These are phyloP conservation scores for Phytophthora brassicae DNA, from an alignment of 352 stramenopile species.

Conservation along the genomic window DNA sequence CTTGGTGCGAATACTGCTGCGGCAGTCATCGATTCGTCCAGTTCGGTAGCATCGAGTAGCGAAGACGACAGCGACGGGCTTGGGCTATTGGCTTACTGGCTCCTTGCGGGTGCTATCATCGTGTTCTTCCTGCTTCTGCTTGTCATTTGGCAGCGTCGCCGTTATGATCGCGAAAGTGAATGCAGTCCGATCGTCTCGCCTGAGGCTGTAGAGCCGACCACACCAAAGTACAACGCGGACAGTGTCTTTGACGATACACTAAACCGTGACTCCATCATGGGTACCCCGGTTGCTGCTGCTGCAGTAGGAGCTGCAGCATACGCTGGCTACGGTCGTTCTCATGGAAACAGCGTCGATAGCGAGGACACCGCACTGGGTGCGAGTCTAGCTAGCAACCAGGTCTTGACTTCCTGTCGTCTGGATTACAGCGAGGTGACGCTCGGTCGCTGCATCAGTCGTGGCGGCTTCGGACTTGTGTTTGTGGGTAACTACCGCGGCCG, in stretches of 20 bases:
- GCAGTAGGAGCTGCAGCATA: conserved; percentile 5
- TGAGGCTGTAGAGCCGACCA: conserved; percentile 23
- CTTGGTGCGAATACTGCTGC: conserved; percentile 30
- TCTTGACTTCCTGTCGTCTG: conserved; percentile 39
- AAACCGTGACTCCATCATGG: conserved; percentile 5
- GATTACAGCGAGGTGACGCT: conserved; percentile 37
- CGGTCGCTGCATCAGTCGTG: conserved; percentile 40
- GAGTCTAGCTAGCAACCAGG: conserved; percentile 32
- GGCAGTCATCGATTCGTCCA: conserved; percentile 19
- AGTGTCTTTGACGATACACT: conserved; percentile 26
- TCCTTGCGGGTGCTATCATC: conserved; percentile 35
- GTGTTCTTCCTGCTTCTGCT: conserved; percentile 39
- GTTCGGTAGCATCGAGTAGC: conserved; percentile 18
- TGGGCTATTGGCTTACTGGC: conserved; percentile 32
- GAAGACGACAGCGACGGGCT: conserved; percentile 11
- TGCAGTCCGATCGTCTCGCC: conserved; percentile 31
- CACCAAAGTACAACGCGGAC: conserved; percentile 21
- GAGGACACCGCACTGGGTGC: conserved; percentile 32
- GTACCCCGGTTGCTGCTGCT: not conserved
- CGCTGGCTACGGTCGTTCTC: conserved; percentile 16
- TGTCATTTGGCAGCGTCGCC: conserved; percentile 33
- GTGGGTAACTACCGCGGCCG: conserved; percentile 38
- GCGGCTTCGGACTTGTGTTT: conserved; percentile 48
- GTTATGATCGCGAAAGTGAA: conserved; percentile 20
- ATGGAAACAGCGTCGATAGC: conserved; percentile 31